These are phyloP conservation scores for Xylariaceae sp. DNA, from an alignment of 2,329 filamentous ascomycete genomes.

Conservation along the genomic window DNA sequence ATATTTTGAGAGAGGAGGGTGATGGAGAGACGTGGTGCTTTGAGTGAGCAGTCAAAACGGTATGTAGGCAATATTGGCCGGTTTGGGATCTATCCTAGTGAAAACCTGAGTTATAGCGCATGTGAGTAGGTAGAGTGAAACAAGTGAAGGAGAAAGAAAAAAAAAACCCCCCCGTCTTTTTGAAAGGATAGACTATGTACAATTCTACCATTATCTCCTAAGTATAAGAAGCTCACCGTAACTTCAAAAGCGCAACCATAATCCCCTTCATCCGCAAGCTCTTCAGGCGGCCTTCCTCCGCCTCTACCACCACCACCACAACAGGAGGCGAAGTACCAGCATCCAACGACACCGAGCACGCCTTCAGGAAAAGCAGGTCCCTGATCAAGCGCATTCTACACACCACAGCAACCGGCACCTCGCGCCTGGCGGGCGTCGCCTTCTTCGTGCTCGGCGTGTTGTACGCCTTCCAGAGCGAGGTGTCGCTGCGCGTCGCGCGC, in stretches of 20 bases:
- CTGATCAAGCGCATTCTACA: conserved; percentile 50
- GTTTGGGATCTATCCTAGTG: too few relatives aligned
- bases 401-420: conserved; percentile 40
- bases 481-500: conserved; percentile 50
- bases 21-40: neutral
- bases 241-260: conserved; percentile 20
- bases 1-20: neutral
- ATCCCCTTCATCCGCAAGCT: conserved; percentile 49
- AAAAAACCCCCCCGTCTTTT: too few relatives aligned
- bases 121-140: too few relatives aligned
- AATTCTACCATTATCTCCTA: too few relatives aligned
- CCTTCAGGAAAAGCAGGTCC: conserved; percentile 48
- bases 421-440: conserved; percentile 45
- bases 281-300: conserved; percentile 40
- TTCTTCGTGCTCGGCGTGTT: conserved; percentile 55
- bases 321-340: too few relatives aligned
- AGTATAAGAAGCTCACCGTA: neutral
- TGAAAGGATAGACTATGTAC: too few relatives aligned
- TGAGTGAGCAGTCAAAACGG: too few relatives aligned
- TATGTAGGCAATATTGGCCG: too few relatives aligned
- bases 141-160: too few relatives aligned
- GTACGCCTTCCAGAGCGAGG: conserved; percentile 57
- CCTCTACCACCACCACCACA: conserved; percentile 32
- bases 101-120: too few relatives aligned
- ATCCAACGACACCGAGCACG: conserved; percentile 55